phyloP scores from a whole-genome alignment of 257 asterid genomes.

The Avicennia marina region DNA sequence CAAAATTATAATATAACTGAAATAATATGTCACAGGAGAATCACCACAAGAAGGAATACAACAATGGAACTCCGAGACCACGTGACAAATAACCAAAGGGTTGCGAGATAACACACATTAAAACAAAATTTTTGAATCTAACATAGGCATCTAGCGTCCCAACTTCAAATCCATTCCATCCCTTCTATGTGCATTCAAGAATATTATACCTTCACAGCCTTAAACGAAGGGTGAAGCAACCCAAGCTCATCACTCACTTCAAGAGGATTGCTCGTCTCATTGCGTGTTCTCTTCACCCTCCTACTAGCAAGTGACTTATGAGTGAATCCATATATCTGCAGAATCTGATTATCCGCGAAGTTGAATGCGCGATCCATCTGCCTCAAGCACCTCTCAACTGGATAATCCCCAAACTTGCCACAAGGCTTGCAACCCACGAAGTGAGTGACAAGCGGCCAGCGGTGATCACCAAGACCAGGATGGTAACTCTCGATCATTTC shows the following conservation, averaged over 20 bases:
- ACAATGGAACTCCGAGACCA: no score
- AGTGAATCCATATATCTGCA: slow-evolving; percentile 50
- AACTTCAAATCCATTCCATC: no score
- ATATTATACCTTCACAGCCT: slow-evolving; percentile 38
- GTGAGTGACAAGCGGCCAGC: slow-evolving; percentile 61
- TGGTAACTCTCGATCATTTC: slow-evolving; percentile 52
- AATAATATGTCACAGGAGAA: no score
- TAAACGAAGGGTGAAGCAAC: slow-evolving; percentile 50
- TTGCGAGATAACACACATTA: no score
- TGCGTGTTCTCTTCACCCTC: slow-evolving; percentile 40
- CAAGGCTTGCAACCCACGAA: slow-evolving; percentile 66
- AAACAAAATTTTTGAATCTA: no score
- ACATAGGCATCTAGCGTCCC: no score
- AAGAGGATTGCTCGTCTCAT: slow-evolving; percentile 43
- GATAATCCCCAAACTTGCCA: slow-evolving; percentile 54
- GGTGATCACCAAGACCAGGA: slow-evolving; percentile 51
- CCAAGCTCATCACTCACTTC: slow-evolving; percentile 43
- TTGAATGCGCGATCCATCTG: slow-evolving; percentile 58
- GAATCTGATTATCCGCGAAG: slow-evolving; percentile 52
- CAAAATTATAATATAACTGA: no score
- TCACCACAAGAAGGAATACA: no score
- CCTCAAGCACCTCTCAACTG: slow-evolving; percentile 54
- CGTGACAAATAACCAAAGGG: no score
- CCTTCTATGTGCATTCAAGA: no score
- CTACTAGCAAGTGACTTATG: slow-evolving; percentile 46